These are phyloP conservation scores for Metschnikowia bowlesiae DNA, from an alignment of 805 yeast species.

Conservation along the genomic window DNA sequence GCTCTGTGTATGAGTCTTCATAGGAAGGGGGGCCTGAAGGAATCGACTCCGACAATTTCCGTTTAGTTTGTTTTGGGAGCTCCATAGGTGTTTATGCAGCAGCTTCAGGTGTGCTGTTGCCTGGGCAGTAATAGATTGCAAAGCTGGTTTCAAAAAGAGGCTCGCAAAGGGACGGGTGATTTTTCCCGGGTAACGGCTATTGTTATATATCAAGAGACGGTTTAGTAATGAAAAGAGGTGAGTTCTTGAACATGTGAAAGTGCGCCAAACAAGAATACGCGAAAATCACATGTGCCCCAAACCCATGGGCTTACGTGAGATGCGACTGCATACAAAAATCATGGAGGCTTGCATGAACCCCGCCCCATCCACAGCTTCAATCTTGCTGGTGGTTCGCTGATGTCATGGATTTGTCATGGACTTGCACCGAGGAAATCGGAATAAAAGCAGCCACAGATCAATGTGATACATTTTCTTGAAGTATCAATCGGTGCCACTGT, in stretches of 20 bases:
- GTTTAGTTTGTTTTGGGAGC: slow-evolving; percentile 8
- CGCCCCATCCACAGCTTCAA: background rate
- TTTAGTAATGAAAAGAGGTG: background rate
- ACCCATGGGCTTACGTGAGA: background rate
- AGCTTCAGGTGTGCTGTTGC: background rate
- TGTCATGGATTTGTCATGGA: background rate
- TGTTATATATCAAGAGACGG: background rate
- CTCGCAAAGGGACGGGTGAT: too few species aligned
- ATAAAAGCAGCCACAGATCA: background rate
- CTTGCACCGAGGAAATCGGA: background rate
- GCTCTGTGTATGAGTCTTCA: background rate
- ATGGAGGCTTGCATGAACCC: background rate
- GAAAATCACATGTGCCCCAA: slow-evolving; percentile 2
- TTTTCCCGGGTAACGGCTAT: background rate
- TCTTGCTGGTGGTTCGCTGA: background rate
- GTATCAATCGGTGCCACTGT: too few species aligned
- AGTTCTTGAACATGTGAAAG: slow-evolving; percentile 1
- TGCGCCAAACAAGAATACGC: slow-evolving; percentile 3
- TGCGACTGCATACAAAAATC: background rate
- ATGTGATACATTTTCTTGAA: too few species aligned
- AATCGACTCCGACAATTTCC: slow-evolving; percentile 11
- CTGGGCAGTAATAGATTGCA: background rate
- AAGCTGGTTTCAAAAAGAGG: background rate
- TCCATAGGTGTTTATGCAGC: slow-evolving; percentile 4
- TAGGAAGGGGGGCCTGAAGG: slow-evolving; percentile 4